A percentile compares a stretch with the other conserved stretches of the same genome.
Evolutionary conservation across 2,329 filamentous ascomycete species (phyloP).

Genomic region (Parastagonospora nodorum): DNA sequence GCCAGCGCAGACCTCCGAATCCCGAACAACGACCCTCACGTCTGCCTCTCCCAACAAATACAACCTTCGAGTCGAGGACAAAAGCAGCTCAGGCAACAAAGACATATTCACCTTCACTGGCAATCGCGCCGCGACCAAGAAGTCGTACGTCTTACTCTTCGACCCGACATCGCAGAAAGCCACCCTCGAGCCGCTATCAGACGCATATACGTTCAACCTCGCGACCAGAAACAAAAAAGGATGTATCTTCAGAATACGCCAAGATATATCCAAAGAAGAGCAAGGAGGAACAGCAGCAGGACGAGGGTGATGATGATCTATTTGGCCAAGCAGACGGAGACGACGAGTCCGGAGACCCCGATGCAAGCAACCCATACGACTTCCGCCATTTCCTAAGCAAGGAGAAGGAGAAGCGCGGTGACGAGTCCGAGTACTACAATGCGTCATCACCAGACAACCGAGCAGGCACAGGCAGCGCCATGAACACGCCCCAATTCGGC

Average conservation of each 20-base stretch:
- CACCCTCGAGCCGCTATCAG: constrained; percentile 79
- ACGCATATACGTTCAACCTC: constrained; percentile 89
- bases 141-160: constrained; percentile 67
- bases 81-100: constrained; percentile 26
- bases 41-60: constrained; percentile 30
- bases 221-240: constrained; percentile 68
- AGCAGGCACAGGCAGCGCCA: constrained; percentile 33
- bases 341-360: constrained; percentile 45
- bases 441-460: constrained; percentile 37
- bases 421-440: constrained; percentile 36
- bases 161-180: constrained; percentile 76
- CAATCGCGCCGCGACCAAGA: constrained; percentile 35
- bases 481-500: constrained; percentile 35
- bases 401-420: constrained; percentile 37
- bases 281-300: constrained; percentile 27
- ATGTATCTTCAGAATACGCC: constrained; percentile 68
- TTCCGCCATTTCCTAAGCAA: constrained; percentile 53
- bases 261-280: constrained; percentile 59
- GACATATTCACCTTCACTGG: constrained; percentile 50
- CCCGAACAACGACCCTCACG: constrained; percentile 34
- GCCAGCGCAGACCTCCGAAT: constrained; percentile 40
- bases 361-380: constrained; percentile 55
- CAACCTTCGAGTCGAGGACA: constrained; percentile 37
- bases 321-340: constrained; percentile 33
- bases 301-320: constrained; percentile 36